Conservation (phyloP, 305 asterid genomes). For the Fraxinus greggii region DNA sequence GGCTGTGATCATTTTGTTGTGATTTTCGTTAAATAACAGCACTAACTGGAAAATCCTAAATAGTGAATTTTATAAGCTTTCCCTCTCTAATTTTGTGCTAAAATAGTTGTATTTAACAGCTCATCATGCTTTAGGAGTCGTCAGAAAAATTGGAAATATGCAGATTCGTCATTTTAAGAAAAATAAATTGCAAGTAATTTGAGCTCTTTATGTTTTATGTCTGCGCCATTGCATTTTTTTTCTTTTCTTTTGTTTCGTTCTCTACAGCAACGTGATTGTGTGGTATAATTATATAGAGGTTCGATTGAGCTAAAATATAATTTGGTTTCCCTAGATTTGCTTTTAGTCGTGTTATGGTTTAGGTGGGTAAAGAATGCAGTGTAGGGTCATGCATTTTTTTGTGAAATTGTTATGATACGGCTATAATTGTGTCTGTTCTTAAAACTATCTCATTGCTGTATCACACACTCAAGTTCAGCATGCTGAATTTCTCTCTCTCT, state of each 20-base stretch:
- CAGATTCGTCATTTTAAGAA: not conserved
- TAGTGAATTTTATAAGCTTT: not conserved
- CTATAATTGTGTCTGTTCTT: not conserved
- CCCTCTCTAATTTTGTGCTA: not conserved
- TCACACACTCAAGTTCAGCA: not conserved
- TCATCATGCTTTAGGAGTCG: not conserved
- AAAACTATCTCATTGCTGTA: not conserved
- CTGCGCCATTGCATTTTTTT: not conserved
- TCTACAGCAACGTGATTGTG: not conserved
- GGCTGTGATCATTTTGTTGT: not conserved
- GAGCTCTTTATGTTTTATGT: not conserved
- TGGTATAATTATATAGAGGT: not conserved
- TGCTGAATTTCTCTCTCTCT: not conserved
- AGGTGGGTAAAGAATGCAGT: not conserved
- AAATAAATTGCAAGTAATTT: not conserved
- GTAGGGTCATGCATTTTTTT: not conserved
- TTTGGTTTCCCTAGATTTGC: not conserved
- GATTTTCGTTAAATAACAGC: not conserved
- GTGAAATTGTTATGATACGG: slow-evolving; percentile 33
- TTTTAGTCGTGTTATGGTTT: not conserved
- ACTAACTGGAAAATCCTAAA: not conserved
- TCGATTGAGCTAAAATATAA: not conserved
- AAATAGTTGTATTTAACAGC: not conserved
- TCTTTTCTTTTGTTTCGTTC: not conserved
- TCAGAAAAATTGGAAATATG: not conserved